Evolutionary conservation across 345 rosid genomes (phyloP).

Genomic region (Eucalyptus shirleyi): DNA sequence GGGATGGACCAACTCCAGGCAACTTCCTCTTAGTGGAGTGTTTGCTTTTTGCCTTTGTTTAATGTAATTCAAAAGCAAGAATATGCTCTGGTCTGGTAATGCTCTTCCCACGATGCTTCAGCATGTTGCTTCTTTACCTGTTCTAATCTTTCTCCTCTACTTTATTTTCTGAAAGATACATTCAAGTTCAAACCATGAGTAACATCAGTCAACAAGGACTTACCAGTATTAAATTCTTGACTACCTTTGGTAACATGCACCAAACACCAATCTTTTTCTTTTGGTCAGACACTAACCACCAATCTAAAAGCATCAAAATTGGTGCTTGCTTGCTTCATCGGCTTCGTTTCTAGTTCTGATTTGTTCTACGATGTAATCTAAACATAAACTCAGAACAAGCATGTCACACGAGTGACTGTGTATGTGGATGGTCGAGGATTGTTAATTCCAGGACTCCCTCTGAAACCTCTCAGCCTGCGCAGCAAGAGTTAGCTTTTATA

Average conservation of each 20-base stretch:
- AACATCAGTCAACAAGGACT: not conserved
- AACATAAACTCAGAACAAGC: not conserved
- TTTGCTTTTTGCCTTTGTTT: conserved; percentile 17
- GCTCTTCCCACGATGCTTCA: conserved; percentile 35
- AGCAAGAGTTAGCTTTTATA: not conserved
- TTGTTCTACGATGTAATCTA: not conserved
- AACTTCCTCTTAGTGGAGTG: conserved; percentile 36
- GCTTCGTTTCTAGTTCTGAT: not conserved
- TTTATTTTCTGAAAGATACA: not conserved
- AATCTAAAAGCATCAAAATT: not conserved
- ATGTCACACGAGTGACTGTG: not conserved
- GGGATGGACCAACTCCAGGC: conserved; percentile 49
- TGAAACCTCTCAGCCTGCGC: not conserved
- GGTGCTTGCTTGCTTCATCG: not conserved
- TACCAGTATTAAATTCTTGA: not conserved
- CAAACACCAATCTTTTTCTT: not conserved
- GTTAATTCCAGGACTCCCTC: not conserved
- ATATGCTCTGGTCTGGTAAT: conserved; percentile 5
- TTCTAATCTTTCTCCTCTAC: not conserved
- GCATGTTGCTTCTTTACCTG: conserved; percentile 9
- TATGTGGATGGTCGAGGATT: not conserved
- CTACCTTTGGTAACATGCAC: not conserved
- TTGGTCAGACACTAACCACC: not conserved
- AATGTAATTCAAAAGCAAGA: conserved; percentile 8
- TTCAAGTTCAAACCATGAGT: not conserved